phyloP scores from a whole-genome alignment of 768 basidiomycete genomes.

The Sarcodon sp. region DNA sequence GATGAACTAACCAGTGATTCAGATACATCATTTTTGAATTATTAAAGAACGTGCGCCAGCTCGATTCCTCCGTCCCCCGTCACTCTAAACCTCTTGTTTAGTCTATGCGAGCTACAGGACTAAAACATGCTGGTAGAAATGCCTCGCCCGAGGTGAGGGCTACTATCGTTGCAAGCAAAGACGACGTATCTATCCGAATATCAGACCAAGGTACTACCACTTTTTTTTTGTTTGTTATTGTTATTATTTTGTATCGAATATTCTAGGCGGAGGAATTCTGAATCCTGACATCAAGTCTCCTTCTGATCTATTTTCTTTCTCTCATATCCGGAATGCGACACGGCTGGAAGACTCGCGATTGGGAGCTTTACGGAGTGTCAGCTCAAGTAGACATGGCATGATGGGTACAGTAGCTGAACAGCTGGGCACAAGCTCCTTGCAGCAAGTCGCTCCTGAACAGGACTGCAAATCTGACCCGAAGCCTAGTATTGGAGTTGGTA shows the following conservation, averaged over 20 bases:
- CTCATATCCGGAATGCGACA: constrained; percentile 66
- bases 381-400: constrained; percentile 47
- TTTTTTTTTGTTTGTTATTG: not conserved
- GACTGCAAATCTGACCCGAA: constrained; percentile 10
- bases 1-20: not conserved
- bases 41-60: constrained; percentile 64
- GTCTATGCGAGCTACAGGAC: constrained; percentile 62
- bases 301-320: constrained; percentile 82
- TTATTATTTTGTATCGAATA: not conserved
- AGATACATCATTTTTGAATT: constrained; percentile 84
- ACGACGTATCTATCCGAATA: constrained; percentile 71
- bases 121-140: constrained; percentile 30
- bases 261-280: constrained; percentile 5
- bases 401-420: constrained; percentile 77
- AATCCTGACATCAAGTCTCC: constrained; percentile 37
- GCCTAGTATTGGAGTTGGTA: constrained; percentile 22
- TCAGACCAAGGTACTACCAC: constrained; percentile 67
- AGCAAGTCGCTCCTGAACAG: constrained; percentile 23
- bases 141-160: constrained; percentile 50
- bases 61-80: not conserved
- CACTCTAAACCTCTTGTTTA: constrained; percentile 13
- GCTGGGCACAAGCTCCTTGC: constrained; percentile 23
- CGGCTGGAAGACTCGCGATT: constrained; percentile 56
- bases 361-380: constrained; percentile 53
- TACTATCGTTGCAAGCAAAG: constrained; percentile 63